A percentile compares a stretch with the other conserved stretches of the same genome.
These are phyloP conservation scores for Candolleomyces eurysporus DNA, from an alignment of 768 basidiomycete genomes.

Conservation along the genomic window DNA sequence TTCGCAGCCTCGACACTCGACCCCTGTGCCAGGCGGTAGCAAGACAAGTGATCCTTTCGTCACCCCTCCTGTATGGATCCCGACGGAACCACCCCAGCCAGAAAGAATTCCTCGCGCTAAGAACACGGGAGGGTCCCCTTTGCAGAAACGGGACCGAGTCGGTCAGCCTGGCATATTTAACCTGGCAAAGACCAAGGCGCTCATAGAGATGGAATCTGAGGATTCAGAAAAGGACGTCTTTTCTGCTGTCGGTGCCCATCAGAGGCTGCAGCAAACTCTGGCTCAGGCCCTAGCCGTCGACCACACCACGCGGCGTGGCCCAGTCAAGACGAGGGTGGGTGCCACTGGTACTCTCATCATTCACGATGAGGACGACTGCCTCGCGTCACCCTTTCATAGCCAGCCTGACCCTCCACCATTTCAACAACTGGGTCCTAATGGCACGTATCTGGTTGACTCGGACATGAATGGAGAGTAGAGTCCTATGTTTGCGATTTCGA, in stretches of 20 bases:
- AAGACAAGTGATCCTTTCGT: background rate
- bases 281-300: background rate
- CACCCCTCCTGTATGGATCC: constrained; percentile 3
- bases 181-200: background rate
- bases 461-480: too few relatives aligned
- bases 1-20: background rate
- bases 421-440: background rate
- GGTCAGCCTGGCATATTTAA: constrained; percentile 1
- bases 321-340: background rate
- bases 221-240: background rate
- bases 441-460: background rate
- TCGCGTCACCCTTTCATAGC: background rate
- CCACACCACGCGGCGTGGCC: background rate
- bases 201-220: background rate
- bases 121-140: background rate
- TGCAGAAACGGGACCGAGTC: constrained; percentile 1
- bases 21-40: background rate
- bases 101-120: background rate
- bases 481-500: too few relatives aligned
- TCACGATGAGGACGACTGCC: background rate
- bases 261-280: background rate
- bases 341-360: background rate
- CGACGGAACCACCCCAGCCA: constrained; percentile 1
- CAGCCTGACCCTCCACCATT: background rate
- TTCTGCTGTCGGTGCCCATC: background rate